Evolutionary conservation across 2,329 filamentous ascomycete species (phyloP).

Genomic region (Metarhizium brunneum): DNA sequence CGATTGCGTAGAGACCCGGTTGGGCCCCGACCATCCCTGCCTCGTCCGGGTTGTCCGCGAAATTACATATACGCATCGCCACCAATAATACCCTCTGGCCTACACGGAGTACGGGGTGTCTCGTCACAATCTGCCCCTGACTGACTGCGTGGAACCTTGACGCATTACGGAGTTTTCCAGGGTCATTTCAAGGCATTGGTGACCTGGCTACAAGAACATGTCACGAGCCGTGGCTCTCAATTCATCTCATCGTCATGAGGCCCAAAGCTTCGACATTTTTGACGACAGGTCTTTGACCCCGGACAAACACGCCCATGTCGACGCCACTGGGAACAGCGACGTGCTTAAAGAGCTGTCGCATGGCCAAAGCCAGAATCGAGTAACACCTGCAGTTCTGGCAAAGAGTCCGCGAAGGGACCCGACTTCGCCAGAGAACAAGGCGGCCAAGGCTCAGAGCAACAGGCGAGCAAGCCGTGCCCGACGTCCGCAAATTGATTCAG

Average conservation of each 20-base stretch:
- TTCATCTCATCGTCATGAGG: not conserved
- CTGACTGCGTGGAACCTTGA: not conserved
- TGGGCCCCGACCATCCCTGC: not conserved
- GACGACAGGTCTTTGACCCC: not conserved
- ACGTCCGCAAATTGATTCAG: conserved; percentile 20
- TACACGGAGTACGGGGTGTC: not conserved
- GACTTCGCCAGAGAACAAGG: conserved; percentile 6
- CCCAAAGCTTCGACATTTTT: conserved; percentile 4
- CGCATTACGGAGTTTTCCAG: not conserved
- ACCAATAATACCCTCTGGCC: not conserved
- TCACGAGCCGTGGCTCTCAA: not conserved
- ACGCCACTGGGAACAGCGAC: not conserved
- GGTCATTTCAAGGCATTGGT: not conserved
- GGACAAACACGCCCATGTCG: not conserved
- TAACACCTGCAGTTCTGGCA: not conserved
- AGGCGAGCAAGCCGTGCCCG: conserved; percentile 15
- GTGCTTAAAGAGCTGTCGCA: conserved; percentile 6
- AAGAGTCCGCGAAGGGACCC: not conserved
- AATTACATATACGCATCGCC: conserved; percentile 1
- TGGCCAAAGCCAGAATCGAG: conserved; percentile 2
- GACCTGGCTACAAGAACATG: not conserved
- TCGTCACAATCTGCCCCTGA: not conserved
- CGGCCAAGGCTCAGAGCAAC: conserved; percentile 6
- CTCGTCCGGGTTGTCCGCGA: conserved; percentile 1
- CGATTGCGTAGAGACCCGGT: not conserved